phyloP scores from a whole-genome alignment of 108 stramenopile species.

The Schizochytrium sp. region DNA sequence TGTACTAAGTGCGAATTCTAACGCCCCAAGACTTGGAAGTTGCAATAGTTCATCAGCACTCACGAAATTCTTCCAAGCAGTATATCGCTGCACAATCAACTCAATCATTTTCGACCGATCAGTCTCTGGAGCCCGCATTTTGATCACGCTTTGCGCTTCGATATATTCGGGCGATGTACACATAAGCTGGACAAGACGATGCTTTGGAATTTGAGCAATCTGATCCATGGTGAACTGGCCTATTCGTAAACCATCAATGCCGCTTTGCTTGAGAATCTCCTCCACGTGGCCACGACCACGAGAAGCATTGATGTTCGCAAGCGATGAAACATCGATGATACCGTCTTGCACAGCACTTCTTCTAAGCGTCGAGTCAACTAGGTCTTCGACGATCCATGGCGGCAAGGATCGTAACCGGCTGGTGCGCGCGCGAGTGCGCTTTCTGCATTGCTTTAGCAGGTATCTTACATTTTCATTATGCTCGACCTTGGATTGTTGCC shows the following conservation, averaged over 20 bases:
- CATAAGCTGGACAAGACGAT: not conserved
- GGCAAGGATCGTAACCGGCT: not conserved
- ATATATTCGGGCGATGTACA: not conserved
- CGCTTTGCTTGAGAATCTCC: not conserved
- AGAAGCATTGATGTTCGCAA: not conserved
- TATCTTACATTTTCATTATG: constrained; percentile 19
- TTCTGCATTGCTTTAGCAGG: constrained; percentile 39
- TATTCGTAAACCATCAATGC: not conserved
- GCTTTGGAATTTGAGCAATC: not conserved
- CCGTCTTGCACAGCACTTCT: not conserved
- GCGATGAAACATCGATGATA: not conserved
- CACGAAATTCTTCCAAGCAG: not conserved
- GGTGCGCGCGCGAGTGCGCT: not conserved
- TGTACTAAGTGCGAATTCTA: constrained; percentile 34
- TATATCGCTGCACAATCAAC: not conserved
- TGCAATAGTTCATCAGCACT: not conserved
- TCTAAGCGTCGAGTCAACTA: not conserved
- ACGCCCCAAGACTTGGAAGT: not conserved
- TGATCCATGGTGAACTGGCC: not conserved
- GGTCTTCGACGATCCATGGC: not conserved
- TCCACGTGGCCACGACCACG: constrained; percentile 16
- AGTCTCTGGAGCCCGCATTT: constrained; percentile 12
- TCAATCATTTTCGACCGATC: constrained; percentile 18
- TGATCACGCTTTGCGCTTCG: not conserved
- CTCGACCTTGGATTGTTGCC: not conserved